Conservation (phyloP, 1,284 basidiomycete species). For the Coniferiporia weirii region DNA sequence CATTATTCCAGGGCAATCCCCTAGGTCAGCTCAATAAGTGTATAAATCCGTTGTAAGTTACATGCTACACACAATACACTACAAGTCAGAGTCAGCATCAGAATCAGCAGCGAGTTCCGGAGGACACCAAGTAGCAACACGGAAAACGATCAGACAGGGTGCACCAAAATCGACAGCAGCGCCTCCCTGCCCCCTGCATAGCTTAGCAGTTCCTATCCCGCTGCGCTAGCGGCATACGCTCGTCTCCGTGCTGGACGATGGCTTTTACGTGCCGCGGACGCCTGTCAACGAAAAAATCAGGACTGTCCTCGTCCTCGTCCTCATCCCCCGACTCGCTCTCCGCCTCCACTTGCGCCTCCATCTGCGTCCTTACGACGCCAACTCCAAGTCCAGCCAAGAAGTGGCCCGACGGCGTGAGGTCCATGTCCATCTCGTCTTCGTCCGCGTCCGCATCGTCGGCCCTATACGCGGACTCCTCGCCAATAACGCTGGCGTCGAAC, state of each 20-base stretch:
- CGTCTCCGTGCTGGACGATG: neutral
- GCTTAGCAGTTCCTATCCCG: neutral
- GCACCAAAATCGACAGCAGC: no score
- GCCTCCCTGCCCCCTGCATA: no score
- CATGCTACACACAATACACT: neutral
- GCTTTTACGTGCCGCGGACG: neutral
- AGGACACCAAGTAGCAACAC: neutral
- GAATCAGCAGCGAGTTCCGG: neutral
- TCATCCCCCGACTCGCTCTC: neutral
- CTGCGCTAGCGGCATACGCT: neutral
- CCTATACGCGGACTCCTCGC: neutral
- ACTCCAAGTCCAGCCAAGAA: neutral
- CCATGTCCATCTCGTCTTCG: neutral
- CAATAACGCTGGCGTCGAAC: slow-evolving; percentile 35
- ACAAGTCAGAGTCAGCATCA: no score
- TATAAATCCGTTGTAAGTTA: neutral
- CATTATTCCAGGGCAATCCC: neutral
- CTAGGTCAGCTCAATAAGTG: neutral
- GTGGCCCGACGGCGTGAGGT: neutral
- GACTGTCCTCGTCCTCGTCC: neutral
- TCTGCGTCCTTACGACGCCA: neutral
- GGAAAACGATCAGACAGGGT: neutral
- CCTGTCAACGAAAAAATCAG: neutral
- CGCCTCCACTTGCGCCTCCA: neutral
- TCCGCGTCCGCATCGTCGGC: no score